Evolutionary conservation across 495 filamentous ascomycete genomes (phyloP), one percentile per base, ranked within the genome.

Genomic region (Neurospora sp.): DNA sequence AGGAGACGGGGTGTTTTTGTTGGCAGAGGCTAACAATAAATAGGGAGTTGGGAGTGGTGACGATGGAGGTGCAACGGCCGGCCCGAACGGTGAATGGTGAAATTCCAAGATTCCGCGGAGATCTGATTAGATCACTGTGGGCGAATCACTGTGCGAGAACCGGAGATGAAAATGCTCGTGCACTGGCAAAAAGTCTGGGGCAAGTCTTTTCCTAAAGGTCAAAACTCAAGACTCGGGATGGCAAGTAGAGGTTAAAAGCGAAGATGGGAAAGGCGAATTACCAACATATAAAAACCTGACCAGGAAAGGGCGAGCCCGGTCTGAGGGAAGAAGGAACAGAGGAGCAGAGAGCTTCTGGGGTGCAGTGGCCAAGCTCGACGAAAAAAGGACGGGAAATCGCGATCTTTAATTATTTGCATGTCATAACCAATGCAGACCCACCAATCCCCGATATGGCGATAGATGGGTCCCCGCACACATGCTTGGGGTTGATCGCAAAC

Each of bases 391-490:
- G 69, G 74, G 44, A 71, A 71, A 40, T 78, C 73, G 74, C 70
- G 73, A 74, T 78, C 74, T 77, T 80, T 73, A 74, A 76, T 69
- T 71, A 69, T 74, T 74, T 46, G 38, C 61, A 44, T 73, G 71
- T 75, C 78, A 35, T 35, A 35, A 2, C 76, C 75, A 35, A 44
- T 71, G 53, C 73, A 73, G 72, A 22, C 53, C 53, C 53, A 66
- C 53, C 53, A 66, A 66, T 35, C 53, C 27, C 53, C 27, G 14
- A 66, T 66, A 66, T 61, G 53, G 53, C 22, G 48, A 59, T 12
- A 31, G 11, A 31, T 14, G 22, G 22, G 53, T 61, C 22, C 48
- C 53, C 22, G 53, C 53, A 61, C 48, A 59, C 53, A 61, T 61
- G 48, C 20, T 61, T 35, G 53, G 14, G 53, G 27, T 35, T 66